Percentiles rank a stretch among this genome's conserved stretches.
phyloP scores from a whole-genome alignment of 805 yeast species.

The Sugiyamaella smithiae region DNA sequence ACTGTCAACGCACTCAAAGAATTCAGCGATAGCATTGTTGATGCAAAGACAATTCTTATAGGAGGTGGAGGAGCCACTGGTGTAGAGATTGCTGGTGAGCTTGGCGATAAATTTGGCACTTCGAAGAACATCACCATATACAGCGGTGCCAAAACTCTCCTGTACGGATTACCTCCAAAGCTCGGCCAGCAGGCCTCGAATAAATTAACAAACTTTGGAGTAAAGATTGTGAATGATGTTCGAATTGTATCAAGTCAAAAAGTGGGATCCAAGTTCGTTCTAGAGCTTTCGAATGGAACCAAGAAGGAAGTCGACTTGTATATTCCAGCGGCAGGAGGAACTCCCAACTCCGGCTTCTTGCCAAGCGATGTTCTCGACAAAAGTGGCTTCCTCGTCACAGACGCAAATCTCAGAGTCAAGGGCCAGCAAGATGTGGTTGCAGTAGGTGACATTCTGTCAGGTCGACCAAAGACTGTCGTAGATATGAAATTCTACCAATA shows the following conservation, averaged over 20 bases:
- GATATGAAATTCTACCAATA: slow-evolving; percentile 13
- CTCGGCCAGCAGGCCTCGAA: slow-evolving; percentile 18
- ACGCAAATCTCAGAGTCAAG: slow-evolving; percentile 18
- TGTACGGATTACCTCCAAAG: slow-evolving; percentile 14
- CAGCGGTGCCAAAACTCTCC: slow-evolving; percentile 19
- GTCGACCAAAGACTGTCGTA: slow-evolving; percentile 10
- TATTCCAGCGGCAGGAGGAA: slow-evolving; percentile 18
- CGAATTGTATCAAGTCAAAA: slow-evolving; percentile 2
- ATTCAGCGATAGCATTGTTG: slow-evolving; percentile 30
- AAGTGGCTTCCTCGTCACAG: slow-evolving; percentile 16
- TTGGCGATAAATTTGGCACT: slow-evolving; percentile 37
- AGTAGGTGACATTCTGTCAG: slow-evolving; percentile 22
- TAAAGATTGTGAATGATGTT: slow-evolving; percentile 17
- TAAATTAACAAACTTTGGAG: slow-evolving; percentile 21
- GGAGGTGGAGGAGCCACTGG: slow-evolving; percentile 56
- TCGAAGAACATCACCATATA: slow-evolving; percentile 36
- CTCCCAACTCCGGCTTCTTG: slow-evolving; percentile 23
- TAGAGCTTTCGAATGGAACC: slow-evolving; percentile 19
- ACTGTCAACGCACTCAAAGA: slow-evolving; percentile 9
- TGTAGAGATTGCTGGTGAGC: slow-evolving; percentile 49
- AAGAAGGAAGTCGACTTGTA: slow-evolving; percentile 14
- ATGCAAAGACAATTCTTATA: slow-evolving; percentile 40
- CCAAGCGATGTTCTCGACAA: slow-evolving; percentile 9
- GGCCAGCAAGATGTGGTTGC: slow-evolving; percentile 17
- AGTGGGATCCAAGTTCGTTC: slow-evolving; percentile 6